Conservation (phyloP, 2,329 filamentous ascomycete genomes). For the Rugonectria rugulosa region DNA sequence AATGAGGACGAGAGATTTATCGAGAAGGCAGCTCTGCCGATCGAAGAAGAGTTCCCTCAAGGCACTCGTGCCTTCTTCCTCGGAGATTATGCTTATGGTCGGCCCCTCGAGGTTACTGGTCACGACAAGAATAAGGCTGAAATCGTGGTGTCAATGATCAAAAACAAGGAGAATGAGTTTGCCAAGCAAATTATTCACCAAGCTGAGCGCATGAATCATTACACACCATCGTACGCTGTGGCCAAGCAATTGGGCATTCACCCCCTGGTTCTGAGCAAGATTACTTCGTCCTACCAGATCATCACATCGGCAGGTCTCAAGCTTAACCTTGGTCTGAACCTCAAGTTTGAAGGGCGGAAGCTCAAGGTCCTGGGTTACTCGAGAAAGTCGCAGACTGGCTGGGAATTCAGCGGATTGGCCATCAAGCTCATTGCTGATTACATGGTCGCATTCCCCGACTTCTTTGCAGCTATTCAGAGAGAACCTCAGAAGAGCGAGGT, state of each 20-base stretch:
- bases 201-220: constrained; percentile 75
- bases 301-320: constrained; percentile 78
- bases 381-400: constrained; percentile 82
- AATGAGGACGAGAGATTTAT: constrained; percentile 94
- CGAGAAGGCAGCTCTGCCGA: constrained; percentile 84
- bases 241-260: constrained; percentile 83
- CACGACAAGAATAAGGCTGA: constrained; percentile 80
- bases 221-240: constrained; percentile 88
- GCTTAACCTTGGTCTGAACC: constrained; percentile 90
- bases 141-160: constrained; percentile 77
- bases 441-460: constrained; percentile 94
- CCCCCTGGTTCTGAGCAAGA: constrained; percentile 89
- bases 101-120: constrained; percentile 82
- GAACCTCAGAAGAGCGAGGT: constrained; percentile 89
- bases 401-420: constrained; percentile 93
- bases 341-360: constrained; percentile 97
- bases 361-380: constrained; percentile 96
- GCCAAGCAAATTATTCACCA: constrained; percentile 74
- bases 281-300: constrained; percentile 93
- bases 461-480: constrained; percentile 86
- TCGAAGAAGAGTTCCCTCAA: constrained; percentile 89
- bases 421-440: constrained; percentile 84
- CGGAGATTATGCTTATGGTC: constrained; percentile 90
- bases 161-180: constrained; percentile 81
- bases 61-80: constrained; percentile 90